Percentiles rank a stretch among this genome's conserved stretches.
phyloP scores from a whole-genome alignment of 1,284 basidiomycete genomes.

The Malassezia slooffiae region DNA sequence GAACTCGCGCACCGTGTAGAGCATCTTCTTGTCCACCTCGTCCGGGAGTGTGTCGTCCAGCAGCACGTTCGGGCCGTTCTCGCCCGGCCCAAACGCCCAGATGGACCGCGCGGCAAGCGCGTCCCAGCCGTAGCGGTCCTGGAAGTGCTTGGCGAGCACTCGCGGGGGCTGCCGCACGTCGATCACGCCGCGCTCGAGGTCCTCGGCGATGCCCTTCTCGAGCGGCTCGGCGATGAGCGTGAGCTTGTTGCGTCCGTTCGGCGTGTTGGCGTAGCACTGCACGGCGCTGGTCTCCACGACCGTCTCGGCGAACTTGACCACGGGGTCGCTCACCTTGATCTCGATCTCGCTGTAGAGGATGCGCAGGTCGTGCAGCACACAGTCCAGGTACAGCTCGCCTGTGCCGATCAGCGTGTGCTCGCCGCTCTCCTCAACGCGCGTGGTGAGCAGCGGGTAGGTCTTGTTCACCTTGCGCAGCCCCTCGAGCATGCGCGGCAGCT shows the following conservation, averaged over 20 bases:
- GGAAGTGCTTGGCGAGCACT: conserved; percentile 32
- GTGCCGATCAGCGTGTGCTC: conserved; percentile 95
- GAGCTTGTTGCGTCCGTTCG: conserved; percentile 69
- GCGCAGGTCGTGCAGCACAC: conserved; percentile 88
- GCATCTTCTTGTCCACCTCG: conserved; percentile 85
- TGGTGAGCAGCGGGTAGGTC: conserved; percentile 82
- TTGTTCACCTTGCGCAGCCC: conserved; percentile 95
- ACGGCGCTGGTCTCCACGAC: conserved; percentile 94
- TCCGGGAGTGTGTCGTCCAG: conserved; percentile 92
- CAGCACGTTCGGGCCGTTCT: conserved; percentile 73
- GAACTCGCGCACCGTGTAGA: conserved; percentile 80
- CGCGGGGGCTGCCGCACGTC: conserved; percentile 33
- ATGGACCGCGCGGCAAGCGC: conserved; percentile 90
- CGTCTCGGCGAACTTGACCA: conserved; percentile 96
- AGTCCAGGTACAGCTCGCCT: conserved; percentile 92
- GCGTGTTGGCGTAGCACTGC: conserved; percentile 96
- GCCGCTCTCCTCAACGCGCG: conserved; percentile 95
- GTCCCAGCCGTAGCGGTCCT: conserved; percentile 87
- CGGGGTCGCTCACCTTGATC: conserved; percentile 98
- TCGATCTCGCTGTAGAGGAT: conserved; percentile 92
- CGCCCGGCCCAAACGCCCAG: conserved; percentile 99
- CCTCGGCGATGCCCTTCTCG: conserved; percentile 43
- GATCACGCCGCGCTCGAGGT: conserved; percentile 34
- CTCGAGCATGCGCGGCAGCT: conserved; percentile 95
- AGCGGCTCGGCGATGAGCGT: conserved; percentile 44